Evolutionary conservation across 108 stramenopile genomes (phyloP).

Genomic region (Pseudonitzschia multistriata): DNA sequence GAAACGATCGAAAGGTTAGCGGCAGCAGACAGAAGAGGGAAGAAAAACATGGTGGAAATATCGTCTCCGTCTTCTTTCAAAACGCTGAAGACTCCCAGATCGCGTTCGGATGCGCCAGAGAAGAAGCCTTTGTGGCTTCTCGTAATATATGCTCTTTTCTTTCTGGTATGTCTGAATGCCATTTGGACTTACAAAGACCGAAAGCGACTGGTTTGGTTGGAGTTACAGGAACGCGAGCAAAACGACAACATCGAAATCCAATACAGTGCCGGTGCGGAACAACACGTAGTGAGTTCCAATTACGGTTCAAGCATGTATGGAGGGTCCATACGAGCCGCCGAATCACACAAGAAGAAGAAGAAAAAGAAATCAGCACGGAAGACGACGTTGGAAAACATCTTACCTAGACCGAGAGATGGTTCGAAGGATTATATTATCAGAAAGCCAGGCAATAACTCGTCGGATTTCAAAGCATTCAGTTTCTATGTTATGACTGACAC

Average conservation of each 20-base stretch:
- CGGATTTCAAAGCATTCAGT: slow-evolving; percentile 16
- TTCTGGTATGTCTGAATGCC: slow-evolving; percentile 5
- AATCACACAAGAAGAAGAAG: neutral
- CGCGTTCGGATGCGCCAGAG: neutral
- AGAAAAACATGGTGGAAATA: slow-evolving; percentile 2
- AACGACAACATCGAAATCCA: slow-evolving; percentile 2
- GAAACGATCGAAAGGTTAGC: neutral
- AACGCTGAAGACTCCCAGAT: neutral
- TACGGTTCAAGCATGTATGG: slow-evolving; percentile 17
- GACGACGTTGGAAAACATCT: slow-evolving; percentile 9
- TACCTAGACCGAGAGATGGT: slow-evolving; percentile 7
- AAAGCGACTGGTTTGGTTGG: neutral
- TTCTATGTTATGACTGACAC: slow-evolving; percentile 16
- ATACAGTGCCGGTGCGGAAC: slow-evolving; percentile 10
- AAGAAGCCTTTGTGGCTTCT: slow-evolving; percentile 9
- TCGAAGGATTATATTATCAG: neutral
- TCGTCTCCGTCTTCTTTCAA: neutral
- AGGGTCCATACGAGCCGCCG: slow-evolving; percentile 1
- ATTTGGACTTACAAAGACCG: neutral
- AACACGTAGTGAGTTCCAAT: slow-evolving; percentile 9
- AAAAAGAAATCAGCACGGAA: neutral
- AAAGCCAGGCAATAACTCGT: neutral
- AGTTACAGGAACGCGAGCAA: neutral
- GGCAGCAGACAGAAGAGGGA: neutral
- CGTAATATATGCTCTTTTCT: neutral